Base-by-base conservation (phyloP, 1,284 basidiomycete genomes). In the Trichosporon faecale region DNA sequence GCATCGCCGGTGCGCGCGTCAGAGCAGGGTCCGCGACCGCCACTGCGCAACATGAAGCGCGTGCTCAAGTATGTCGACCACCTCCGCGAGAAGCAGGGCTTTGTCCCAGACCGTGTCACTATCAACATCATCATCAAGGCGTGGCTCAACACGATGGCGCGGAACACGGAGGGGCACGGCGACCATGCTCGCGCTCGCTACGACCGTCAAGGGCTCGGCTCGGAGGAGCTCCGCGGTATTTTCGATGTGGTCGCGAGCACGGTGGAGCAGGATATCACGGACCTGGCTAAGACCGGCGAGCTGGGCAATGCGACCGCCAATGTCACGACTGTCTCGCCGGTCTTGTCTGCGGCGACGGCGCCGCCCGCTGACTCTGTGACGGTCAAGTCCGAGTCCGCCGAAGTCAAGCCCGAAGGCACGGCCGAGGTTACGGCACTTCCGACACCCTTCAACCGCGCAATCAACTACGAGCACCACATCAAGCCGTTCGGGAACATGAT, bases 41-140 rank as follows among this genome's bases (percentile, higher is more conserved):
- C 60, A 7, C 68, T 80, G 9, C 69, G 70, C 8, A 78, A 79
- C 64, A 70, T 83, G 1, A 70, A 75, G 21, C 71, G 74, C 14
- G 65, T 82, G 11, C 69, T 83, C 1, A 25, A 67, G 2, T 69
- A 71, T 21, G 79, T 83, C 23, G 69, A 73, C 49, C 69, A 64
- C 23, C 64, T 81, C 25, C 78, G 79, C 65, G 29, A 35, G 23
- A 64, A 74, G 37, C 72, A 75, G 27, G 75, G 74, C 16, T 83
- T 83, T 64, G 66, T 69, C n/a, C 81, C 81, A 3, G 78, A 82
- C 74, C 72, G 77, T 55, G 73, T 77, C 12, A 83, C 81, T 0
- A 79, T 74, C 23, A 80, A 81, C 69, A 72, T 83, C 52, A 76
- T 83, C 8, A 29, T 83, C 52, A 73, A 76, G 65, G 78, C 79